Conservation (phyloP, 257 asterid genomes). For the Haberlea rhodopensis region DNA sequence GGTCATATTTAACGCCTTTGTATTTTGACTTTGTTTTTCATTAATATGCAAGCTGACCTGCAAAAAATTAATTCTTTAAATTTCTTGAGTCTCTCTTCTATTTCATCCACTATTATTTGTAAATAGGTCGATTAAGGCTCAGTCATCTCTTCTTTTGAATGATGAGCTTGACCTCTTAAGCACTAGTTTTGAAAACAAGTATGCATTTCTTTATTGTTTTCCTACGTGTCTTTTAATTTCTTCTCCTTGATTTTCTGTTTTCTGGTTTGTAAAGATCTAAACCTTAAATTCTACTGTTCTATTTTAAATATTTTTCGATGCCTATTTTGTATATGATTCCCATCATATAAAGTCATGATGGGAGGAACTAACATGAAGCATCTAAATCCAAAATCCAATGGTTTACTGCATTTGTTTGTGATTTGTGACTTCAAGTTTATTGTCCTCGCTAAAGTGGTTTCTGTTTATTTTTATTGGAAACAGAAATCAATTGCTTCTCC, state of each 20-base stretch:
- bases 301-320: too few relatives aligned
- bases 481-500: constrained; percentile 93
- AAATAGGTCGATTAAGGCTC: constrained; percentile 8
- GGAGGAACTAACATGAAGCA: neutral
- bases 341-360: neutral
- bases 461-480: constrained; percentile 20
- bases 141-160: constrained; percentile 16
- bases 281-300: neutral
- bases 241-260: neutral
- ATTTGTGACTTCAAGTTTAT: neutral
- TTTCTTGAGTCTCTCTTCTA: constrained; percentile 3
- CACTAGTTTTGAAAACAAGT: neutral
- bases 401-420: constrained; percentile 4
- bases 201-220: constrained; percentile 1
- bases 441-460: constrained; percentile 18
- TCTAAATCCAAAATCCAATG: neutral
- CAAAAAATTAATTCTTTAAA: constrained; percentile 15
- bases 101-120: neutral
- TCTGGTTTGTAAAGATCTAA: neutral
- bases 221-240: neutral
- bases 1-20: constrained; percentile 22
- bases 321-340: neutral
- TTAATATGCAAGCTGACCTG: constrained; percentile 23
- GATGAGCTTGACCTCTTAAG: constrained; percentile 5
- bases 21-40: neutral